Evolutionary conservation across 2,329 filamentous ascomycete species (phyloP), one percentile per base, ranked within the genome.

Genomic region (Bipolaris victoriae): DNA sequence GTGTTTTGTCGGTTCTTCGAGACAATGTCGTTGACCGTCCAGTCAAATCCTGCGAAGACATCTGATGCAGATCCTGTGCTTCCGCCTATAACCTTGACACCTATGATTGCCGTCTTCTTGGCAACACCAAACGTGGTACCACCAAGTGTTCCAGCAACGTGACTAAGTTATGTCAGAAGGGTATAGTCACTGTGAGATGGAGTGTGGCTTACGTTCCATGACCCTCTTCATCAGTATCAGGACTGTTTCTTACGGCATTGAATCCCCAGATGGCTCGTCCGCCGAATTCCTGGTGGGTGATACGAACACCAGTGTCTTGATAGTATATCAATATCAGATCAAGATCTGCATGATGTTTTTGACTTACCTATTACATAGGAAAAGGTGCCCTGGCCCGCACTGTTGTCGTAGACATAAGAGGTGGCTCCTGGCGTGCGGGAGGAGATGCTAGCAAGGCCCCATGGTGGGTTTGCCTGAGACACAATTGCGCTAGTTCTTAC

Each of bases 281-380:
- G 11, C 58, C 63, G 29, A 76, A 76, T 7, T 75, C 74, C 0
- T 47, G 29, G 74, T 90, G 87, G 1, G 79, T 82, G 31, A 75
- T 73, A 41, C 78, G 76, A 70, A 90, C 83, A 60, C 87, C 88
- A 2, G 86, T 88, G 73, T 90, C 87, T 57, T 22, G 6, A 43
- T 5, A 13, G 26, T 3, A n/a, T 35, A 20, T 56, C 10, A 56
- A n/a, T 33, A 20, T 5, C 7, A 5, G 7, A 9, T 37, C n/a
- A 26, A 5, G 20, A 15, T 22, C 29, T 13, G 5, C 7, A 10
- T 2, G 7, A 3, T 13, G 0, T n/a, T 6, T 15, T 0, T 18
- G 7, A 15, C 44, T 48, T 48, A 57, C 54, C 54, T n/a, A 90
- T 80, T 16, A 90, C 77, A 69, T 85, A 90, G 16, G 63, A 66